Percentiles rank a stretch among this genome's conserved stretches.
Conservation (phyloP, 495 filamentous ascomycete genomes). For the Trichocladium uniseriatum region DNA sequence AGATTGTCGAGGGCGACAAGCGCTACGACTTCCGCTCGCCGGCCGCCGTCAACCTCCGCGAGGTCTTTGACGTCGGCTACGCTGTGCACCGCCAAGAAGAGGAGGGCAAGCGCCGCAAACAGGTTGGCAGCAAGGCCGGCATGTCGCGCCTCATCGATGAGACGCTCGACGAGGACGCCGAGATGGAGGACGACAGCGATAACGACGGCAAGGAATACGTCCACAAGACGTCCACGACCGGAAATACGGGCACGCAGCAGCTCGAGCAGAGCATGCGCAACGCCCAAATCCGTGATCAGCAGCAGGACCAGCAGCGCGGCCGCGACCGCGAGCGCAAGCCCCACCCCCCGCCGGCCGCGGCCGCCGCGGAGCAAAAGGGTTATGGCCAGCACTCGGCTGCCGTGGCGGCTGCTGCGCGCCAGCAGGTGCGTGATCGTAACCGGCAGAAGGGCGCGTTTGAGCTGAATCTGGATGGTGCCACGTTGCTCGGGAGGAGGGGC, state of each 20-base stretch:
- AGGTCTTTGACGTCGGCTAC: slow-evolving; percentile 95
- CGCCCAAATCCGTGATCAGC: slow-evolving; percentile 58
- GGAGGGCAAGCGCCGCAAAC: slow-evolving; percentile 83
- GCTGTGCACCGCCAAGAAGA: slow-evolving; percentile 95
- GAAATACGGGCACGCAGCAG: slow-evolving; percentile 44
- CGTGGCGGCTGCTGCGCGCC: slow-evolving; percentile 70
- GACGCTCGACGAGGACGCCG: slow-evolving; percentile 53
- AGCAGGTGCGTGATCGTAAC: slow-evolving; percentile 52
- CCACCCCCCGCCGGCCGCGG: slow-evolving; percentile 21
- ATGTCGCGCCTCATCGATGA: slow-evolving; percentile 55
- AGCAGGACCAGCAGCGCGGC: slow-evolving; percentile 32
- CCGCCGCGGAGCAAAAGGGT: slow-evolving; percentile 48
- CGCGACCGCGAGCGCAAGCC: slow-evolving; percentile 34
- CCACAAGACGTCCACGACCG: slow-evolving; percentile 39
- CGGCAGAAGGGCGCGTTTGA: slow-evolving; percentile 70
- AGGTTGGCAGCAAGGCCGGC: slow-evolving; percentile 50
- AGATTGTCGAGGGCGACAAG: slow-evolving; percentile 49
- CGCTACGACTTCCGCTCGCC: slow-evolving; percentile 93
- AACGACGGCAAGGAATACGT: slow-evolving; percentile 59
- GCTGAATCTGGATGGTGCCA: slow-evolving; percentile 80
- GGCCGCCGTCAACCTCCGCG: slow-evolving; percentile 86
- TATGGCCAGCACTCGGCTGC: slow-evolving; percentile 75
- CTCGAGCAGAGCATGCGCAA: slow-evolving; percentile 80
- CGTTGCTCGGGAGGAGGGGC: slow-evolving; percentile 69
- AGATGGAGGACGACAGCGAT: slow-evolving; percentile 37